Conservation (phyloP, 2,329 filamentous ascomycete species). For the Venturia aucupariae region DNA sequence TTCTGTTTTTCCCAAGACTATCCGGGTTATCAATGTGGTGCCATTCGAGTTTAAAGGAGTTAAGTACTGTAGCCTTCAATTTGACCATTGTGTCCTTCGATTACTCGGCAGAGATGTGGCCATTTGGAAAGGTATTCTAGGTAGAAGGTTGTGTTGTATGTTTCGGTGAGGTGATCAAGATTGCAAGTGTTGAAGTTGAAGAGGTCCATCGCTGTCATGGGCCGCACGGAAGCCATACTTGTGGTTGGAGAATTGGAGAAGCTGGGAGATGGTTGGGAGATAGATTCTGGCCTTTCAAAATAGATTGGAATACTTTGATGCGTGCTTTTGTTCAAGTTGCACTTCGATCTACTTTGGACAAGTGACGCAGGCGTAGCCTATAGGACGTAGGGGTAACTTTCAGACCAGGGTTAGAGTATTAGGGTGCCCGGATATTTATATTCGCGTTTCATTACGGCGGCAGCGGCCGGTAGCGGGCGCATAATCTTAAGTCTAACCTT, state of each 20-base stretch:
- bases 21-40: background rate
- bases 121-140: slow-evolving; percentile 92
- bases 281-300: no score
- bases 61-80: slow-evolving; percentile 86
- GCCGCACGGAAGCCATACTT: slow-evolving; percentile 74
- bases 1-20: slow-evolving; percentile 96
- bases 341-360: no score
- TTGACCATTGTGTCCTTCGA: slow-evolving; percentile 75
- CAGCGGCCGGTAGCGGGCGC: no score
- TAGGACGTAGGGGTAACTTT: no score
- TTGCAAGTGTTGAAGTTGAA: slow-evolving; percentile 91
- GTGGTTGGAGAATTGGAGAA: background rate
- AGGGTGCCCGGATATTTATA: no score
- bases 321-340: no score
- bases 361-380: no score
- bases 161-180: slow-evolving; percentile 93
- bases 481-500: no score
- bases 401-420: no score
- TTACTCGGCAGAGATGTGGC: slow-evolving; percentile 89
- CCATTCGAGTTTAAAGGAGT: background rate
- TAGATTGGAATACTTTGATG: no score
- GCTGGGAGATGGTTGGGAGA: no score
- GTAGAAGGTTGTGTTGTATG: slow-evolving; percentile 93
- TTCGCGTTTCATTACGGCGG: no score
- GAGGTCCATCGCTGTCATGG: slow-evolving; percentile 76